These are phyloP conservation scores for Mycena capillaripes DNA, from an alignment of 768 basidiomycete genomes.

Conservation along the genomic window DNA sequence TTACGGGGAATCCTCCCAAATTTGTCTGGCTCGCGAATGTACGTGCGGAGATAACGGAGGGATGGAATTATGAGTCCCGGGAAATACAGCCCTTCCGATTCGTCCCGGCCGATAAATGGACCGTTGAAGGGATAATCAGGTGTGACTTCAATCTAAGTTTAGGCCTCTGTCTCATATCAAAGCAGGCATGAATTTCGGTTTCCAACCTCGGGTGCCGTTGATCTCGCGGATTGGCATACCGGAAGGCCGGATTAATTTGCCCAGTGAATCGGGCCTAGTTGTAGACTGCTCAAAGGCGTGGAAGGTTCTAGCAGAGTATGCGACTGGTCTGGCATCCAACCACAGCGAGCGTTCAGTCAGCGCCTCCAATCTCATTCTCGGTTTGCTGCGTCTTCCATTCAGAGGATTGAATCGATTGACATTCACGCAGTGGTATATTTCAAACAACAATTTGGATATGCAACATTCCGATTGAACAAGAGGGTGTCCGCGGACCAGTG, in stretches of 20 bases:
- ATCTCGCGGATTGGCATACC: constrained; percentile 13
- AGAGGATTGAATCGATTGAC: not conserved
- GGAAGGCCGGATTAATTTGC: constrained; percentile 19
- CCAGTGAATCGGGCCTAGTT: constrained; percentile 6
- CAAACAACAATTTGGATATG: constrained; percentile 29
- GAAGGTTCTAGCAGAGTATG: constrained; percentile 12
- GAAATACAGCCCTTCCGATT: not conserved
- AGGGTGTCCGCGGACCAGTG: constrained; percentile 5
- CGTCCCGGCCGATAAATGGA: constrained; percentile 6
- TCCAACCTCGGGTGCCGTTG: not conserved
- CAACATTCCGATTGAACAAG: constrained; percentile 24
- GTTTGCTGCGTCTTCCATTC: not conserved
- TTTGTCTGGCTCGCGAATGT: constrained; percentile 16
- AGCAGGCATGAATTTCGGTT: constrained; percentile 19
- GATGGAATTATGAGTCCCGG: not conserved
- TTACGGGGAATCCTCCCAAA: constrained; percentile 11
- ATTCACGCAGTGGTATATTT: constrained; percentile 21
- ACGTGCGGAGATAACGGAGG: not conserved
- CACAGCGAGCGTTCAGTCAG: constrained; percentile 1
- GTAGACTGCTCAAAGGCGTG: constrained; percentile 27
- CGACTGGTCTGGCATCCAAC: not conserved
- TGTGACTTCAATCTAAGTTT: not conserved
- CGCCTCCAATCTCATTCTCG: constrained; percentile 25
- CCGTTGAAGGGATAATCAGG: constrained; percentile 10
- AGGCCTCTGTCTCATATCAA: not conserved